A percentile compares a stretch with the other conserved stretches of the same genome.
These are phyloP conservation scores for Tolypocladium tropicale DNA, from an alignment of 2,329 filamentous ascomycete genomes.

Conservation along the genomic window DNA sequence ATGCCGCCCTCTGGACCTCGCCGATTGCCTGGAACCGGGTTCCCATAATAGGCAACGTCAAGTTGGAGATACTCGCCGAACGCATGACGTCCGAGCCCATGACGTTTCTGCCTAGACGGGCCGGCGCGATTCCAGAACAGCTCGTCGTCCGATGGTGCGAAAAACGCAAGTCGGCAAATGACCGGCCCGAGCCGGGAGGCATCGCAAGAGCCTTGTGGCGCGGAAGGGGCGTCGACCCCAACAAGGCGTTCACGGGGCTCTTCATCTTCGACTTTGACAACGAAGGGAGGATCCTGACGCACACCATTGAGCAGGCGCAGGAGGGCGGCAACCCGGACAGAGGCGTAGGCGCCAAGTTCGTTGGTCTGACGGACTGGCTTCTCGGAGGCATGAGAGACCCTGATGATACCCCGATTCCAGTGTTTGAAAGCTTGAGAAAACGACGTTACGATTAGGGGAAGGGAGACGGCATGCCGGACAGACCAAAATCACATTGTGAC, in stretches of 20 bases:
- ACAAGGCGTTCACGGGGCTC: constrained; percentile 75
- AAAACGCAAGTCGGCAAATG: constrained; percentile 19
- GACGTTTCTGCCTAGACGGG: constrained; percentile 33
- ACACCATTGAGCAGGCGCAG: constrained; percentile 91
- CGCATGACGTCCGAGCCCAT: constrained; percentile 61
- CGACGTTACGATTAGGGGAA: constrained; percentile 2
- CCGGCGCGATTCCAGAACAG: constrained; percentile 61
- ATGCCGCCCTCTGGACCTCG: constrained; percentile 88
- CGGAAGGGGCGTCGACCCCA: constrained; percentile 33
- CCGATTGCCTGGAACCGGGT: constrained; percentile 93
- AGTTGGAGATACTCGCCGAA: constrained; percentile 78
- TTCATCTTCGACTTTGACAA: constrained; percentile 95
- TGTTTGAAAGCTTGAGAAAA: constrained; percentile 21
- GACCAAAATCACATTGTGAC: neutral
- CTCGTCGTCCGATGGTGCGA: constrained; percentile 81
- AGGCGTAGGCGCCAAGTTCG: constrained; percentile 70
- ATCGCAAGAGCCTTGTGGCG: constrained; percentile 33
- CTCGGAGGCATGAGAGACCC: constrained; percentile 57
- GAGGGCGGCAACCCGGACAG: constrained; percentile 75
- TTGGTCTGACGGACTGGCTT: constrained; percentile 90
- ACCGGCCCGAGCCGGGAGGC: constrained; percentile 23
- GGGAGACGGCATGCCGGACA: neutral
- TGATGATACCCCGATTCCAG: constrained; percentile 21
- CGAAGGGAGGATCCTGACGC: constrained; percentile 71
- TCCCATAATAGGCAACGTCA: constrained; percentile 82